Evolutionary conservation across 2,329 filamentous ascomycete genomes (phyloP).

Genomic region (Fusarium metavorans): DNA sequence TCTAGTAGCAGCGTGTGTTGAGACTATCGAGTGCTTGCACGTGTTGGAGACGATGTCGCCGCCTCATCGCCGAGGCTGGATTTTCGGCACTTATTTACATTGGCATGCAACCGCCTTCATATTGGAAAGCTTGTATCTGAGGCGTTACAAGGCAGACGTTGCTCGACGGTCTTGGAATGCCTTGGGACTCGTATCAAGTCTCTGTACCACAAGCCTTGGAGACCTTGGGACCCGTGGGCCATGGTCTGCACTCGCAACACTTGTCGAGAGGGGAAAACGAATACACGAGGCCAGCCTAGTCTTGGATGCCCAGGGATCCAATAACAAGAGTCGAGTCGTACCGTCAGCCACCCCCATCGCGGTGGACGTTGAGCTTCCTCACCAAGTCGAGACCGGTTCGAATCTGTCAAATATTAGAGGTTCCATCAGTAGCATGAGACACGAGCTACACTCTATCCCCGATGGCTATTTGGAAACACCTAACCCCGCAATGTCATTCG

Average conservation of each 20-base stretch:
- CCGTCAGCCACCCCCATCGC: neutral
- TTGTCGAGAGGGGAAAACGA: neutral
- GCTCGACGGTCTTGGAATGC: slow-evolving; percentile 15
- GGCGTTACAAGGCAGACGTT: neutral
- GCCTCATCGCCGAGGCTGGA: slow-evolving; percentile 7
- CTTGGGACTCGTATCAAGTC: slow-evolving; percentile 2
- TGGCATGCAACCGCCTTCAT: slow-evolving; percentile 14
- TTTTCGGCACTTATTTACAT: slow-evolving; percentile 10
- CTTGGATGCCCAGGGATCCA: neutral
- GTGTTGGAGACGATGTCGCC: slow-evolving; percentile 6
- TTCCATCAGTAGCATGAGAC: slow-evolving; percentile 6
- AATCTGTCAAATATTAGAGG: neutral
- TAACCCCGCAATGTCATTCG: neutral
- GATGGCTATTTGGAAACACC: neutral
- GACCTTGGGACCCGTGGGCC: neutral
- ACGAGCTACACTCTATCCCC: slow-evolving; percentile 1
- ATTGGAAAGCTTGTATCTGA: neutral
- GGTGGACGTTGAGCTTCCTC: neutral
- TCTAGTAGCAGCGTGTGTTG: slow-evolving; percentile 3
- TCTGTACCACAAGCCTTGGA: slow-evolving; percentile 1
- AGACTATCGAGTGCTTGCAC: slow-evolving; percentile 17
- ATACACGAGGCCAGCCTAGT: neutral
- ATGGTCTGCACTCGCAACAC: neutral
- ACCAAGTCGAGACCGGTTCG: neutral
- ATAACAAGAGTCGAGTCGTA: neutral